Base-by-base conservation (phyloP, 495 filamentous ascomycete genomes). In the Neurospora tetraspora region DNA sequence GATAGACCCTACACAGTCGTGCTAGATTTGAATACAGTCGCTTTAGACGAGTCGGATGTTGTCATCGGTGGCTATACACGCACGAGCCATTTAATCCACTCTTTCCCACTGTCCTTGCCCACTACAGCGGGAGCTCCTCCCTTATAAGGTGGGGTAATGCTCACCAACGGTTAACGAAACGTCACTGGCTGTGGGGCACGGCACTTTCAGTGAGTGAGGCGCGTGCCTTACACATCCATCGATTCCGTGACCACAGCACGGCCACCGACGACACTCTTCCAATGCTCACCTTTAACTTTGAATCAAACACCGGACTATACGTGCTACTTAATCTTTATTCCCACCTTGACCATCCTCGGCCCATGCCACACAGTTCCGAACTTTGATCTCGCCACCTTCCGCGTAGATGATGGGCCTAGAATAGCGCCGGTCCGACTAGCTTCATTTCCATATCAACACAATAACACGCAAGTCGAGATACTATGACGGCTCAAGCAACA, bases 401-500 rank as follows among this genome's bases (percentile, higher is more conserved):
- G 31, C 27, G 12, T 65, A 65, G 53, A 65, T 61, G 20, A 18
- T 34, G n/a, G n/a, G n/a, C n/a, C n/a, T n/a, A n/a, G n/a, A n/a
- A n/a, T n/a, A n/a, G n/a, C n/a, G n/a, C n/a, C n/a, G n/a, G n/a
- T n/a, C n/a, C n/a, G n/a, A n/a, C n/a, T n/a, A n/a, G n/a, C n/a
- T 34, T 61, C 53, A 27, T 36, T 18, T 34, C 14, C 12, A 65
- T 65, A 34, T 34, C 14, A 34, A 34, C 27, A 65, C 23, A 65
- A 0, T 12, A 31, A 59, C 53, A 65, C 53, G 18, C 53, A 0
- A 16, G 53, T 18, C 27, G 5, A 65, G 23, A 20, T 40, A 39
- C 23, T 31, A 76, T 74, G 73, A 71, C 70, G 39, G 45, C 42
- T 9, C 71, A 72, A 65, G n/a, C 72, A 72, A 34, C 71, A 71